Evolutionary conservation across 305 asterid genomes (phyloP).

Genomic region (Ilex paraguariensis): DNA sequence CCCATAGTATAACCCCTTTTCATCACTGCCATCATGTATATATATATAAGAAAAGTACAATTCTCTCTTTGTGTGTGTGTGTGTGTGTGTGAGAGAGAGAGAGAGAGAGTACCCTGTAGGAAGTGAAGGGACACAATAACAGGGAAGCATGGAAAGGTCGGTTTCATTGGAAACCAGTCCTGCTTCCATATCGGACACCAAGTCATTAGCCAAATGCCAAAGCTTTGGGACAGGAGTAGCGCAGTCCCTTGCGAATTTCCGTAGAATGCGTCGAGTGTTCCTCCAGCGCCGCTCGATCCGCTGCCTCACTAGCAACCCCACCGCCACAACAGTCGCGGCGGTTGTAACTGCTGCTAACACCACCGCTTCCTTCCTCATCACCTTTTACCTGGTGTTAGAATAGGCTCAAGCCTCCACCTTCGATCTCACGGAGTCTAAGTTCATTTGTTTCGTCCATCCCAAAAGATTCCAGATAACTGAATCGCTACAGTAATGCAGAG

Average conservation of each 20-base stretch:
- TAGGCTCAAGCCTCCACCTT: too few species aligned
- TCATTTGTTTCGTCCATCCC: too few species aligned
- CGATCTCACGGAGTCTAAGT: too few species aligned
- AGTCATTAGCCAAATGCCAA: conserved; percentile 49
- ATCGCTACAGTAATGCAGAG: conserved; percentile 27
- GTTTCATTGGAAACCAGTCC: conserved; percentile 20
- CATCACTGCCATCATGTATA: conserved; percentile 36
- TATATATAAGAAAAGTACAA: too few species aligned
- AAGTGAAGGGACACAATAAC: too few species aligned
- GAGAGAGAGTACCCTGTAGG: too few species aligned
- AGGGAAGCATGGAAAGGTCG: too few species aligned
- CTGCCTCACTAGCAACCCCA: conserved; percentile 27
- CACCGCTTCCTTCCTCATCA: conserved; percentile 49
- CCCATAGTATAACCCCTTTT: conserved; percentile 59
- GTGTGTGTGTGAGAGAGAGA: neutral
- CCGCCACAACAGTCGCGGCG: conserved; percentile 35
- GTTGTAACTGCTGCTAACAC: conserved; percentile 34
- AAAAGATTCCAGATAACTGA: conserved; percentile 20
- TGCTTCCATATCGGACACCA: conserved; percentile 48
- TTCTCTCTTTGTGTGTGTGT: too few species aligned
- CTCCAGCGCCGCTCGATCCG: conserved; percentile 45
- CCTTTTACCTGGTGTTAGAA: too few species aligned
- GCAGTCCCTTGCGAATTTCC: conserved; percentile 53
- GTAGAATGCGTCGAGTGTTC: conserved; percentile 46
- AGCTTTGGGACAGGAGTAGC: conserved; percentile 60